A percentile compares a stretch with the other conserved stretches of the same genome.
phyloP scores from a whole-genome alignment of 192 early-diverging fungal genomes.

The Backusella australiensis region DNA sequence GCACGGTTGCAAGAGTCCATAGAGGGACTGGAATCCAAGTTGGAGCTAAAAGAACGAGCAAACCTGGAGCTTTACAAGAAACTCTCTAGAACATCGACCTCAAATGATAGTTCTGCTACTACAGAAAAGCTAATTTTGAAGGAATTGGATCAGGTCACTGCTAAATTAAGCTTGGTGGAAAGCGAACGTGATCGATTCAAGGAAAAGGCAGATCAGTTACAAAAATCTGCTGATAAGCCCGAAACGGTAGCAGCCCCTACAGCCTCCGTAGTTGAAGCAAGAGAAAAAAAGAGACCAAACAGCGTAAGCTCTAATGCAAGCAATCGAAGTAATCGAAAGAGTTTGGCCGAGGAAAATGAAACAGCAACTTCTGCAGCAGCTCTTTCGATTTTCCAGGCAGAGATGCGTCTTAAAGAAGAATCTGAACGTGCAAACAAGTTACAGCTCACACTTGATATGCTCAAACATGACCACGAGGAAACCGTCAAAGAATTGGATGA shows the following conservation, averaged over 20 bases:
- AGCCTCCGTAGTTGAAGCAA: not conserved
- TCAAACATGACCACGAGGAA: slow-evolving; percentile 5
- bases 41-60: slow-evolving; percentile 10
- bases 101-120: not conserved
- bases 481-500: slow-evolving; percentile 27
- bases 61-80: slow-evolving; percentile 16
- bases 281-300: not conserved
- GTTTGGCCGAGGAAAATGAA: slow-evolving; percentile 3
- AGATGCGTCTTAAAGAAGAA: slow-evolving; percentile 5
- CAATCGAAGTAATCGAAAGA: slow-evolving; percentile 9
- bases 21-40: slow-evolving; percentile 17
- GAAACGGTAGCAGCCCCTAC: not conserved
- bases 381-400: slow-evolving; percentile 7
- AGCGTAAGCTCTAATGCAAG: not conserved
- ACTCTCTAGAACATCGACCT: not conserved
- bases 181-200: slow-evolving; percentile 6
- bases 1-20: slow-evolving; percentile 5
- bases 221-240: not conserved
- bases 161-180: slow-evolving; percentile 13
- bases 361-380: slow-evolving; percentile 10
- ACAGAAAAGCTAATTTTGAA: slow-evolving; percentile 16
- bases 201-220: not conserved
- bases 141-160: slow-evolving; percentile 19
- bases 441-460: not conserved
- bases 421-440: not conserved